Evolutionary conservation across 768 basidiomycete genomes (phyloP), one percentile per base, ranked within the genome.

Genomic region (Kwoniella shandongensis): DNA sequence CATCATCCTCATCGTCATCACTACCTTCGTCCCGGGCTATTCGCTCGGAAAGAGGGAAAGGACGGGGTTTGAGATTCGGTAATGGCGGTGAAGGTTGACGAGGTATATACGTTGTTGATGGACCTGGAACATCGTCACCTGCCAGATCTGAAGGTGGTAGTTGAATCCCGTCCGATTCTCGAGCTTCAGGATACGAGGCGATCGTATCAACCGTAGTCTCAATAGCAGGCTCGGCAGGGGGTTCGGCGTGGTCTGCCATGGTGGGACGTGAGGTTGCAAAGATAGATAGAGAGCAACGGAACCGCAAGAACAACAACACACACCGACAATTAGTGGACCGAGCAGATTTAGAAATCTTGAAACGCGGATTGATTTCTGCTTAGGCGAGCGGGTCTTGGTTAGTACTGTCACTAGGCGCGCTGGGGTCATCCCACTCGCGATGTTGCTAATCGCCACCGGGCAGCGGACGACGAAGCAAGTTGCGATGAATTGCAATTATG

Each of bases 1-100:
- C 65, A 50, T 75, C 72, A 39, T 69, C 65, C 8, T 66, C 65
- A 20, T 72, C 67, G 18, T 62, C 64, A 1, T 44, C 56, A 32
- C 56, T 54, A 26, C 55, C 51, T 46, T 26, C 26, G n/a, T 27
- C 39, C 4, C 44, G 48, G 20, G 57, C 57, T 13, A 57, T 51
- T 32, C 32, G 7, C 32, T 32, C 32, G 32, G 32, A 32, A 6
- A 55, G 46, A 3, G 59, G 59, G 53, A 59, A 64, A 3, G 30
- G 30, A 26, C 48, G 51, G 6, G 44, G 32, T 2, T 41, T 45
- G 17, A 61, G 54, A 27, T 57, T 30, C 4, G 67, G 67, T 17
- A 71, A 41, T 10, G 67, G 70, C 8, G 70, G 67, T 2, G 70
- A 66, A 4, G 63, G 59, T 46, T 50, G 54, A 22, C 62, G 52